These are phyloP conservation scores for Phytophthora capsici DNA, from an alignment of 352 stramenopile species.

Conservation along the genomic window DNA sequence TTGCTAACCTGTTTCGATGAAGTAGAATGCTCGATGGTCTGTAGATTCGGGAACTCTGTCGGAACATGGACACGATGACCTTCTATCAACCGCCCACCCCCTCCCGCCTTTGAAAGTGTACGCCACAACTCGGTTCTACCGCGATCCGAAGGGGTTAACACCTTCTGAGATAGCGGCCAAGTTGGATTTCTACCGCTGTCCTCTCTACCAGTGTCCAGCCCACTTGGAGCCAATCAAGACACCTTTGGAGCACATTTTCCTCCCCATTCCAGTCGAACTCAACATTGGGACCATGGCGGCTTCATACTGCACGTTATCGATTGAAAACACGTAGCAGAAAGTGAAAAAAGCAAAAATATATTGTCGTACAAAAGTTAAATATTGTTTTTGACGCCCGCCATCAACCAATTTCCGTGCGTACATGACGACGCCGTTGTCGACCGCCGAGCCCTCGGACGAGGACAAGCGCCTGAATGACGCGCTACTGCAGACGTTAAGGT, in stretches of 20 bases:
- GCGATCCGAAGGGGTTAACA: slow-evolving; percentile 10
- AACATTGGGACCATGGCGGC: slow-evolving; percentile 28
- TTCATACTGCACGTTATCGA: too few relatives aligned
- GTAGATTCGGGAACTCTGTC: slow-evolving; percentile 22
- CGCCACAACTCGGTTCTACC: slow-evolving; percentile 36
- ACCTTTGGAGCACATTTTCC: slow-evolving; percentile 45
- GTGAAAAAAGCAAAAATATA: too few relatives aligned
- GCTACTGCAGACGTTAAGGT: slow-evolving; percentile 72
- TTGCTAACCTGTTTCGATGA: slow-evolving; percentile 6
- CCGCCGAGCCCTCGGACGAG: slow-evolving; percentile 66
- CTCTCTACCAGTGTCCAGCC: slow-evolving; percentile 41
- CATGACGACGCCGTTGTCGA: slow-evolving; percentile 80
- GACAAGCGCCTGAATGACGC: slow-evolving; percentile 73
- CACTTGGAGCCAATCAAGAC: slow-evolving; percentile 35
- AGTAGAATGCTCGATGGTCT: slow-evolving; percentile 51
- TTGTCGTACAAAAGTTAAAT: too few relatives aligned
- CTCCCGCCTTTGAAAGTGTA: slow-evolving; percentile 37
- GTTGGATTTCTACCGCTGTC: slow-evolving; percentile 47
- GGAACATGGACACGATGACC: slow-evolving; percentile 7
- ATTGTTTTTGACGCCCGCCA: too few relatives aligned
- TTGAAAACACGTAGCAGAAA: too few relatives aligned
- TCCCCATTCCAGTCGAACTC: slow-evolving; percentile 40
- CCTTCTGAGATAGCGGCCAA: neutral
- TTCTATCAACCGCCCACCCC: slow-evolving; percentile 12
- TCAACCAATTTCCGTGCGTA: neutral